Base-by-base conservation (phyloP, 768 basidiomycete species). In the Hypsizygus marmoreus region DNA sequence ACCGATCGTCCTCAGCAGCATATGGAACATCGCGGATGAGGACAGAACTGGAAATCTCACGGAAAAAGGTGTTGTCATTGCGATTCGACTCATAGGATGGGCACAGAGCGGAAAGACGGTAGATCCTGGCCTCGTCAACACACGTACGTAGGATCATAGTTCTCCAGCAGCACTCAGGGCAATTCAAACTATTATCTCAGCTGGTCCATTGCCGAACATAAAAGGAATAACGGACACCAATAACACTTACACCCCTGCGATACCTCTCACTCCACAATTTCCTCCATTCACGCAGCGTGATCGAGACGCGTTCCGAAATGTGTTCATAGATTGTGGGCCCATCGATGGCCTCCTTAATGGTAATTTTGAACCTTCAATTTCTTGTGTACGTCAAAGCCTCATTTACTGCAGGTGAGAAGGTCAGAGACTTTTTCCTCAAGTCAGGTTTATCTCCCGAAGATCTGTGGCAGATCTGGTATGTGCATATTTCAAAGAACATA, bases 1-100 rank as follows among this genome's bases (percentile, higher is more conserved):
- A 1, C 74, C 74, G n/a, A 58, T 64, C n/a, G 65, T 72, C 22
- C 69, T 88, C 17, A 74, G 79, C 13, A 72, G 78, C 48, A 76
- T 86, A 49, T 89, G 85, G 86, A 74, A 76, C 7, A 62, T 86
- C 34, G 77, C 80, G 16, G 84, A 86, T 59, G 70, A 72, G 12
- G 77, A 80, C 17, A 78, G 79, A 54, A 78, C 72, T 44, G 82
- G 81, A 1, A 73, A 72, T 56, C 68, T 86, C 25, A 74, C 78
- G 25, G 68, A 69, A 23, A 74, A 77, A 37, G 77, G 77, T 31
- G 73, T 85, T 49, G 79, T 78, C 23, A 68, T 78, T 34, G 83
- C 82, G 11, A 66, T 85, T 38, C 61, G 86, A 42, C 61, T 87
- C 24, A 83, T 88, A 50, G 83, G 81, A 3, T 80, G 81, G 73